Evolutionary conservation across 352 stramenopile genomes (phyloP).

Genomic region (Phytophthora pluvialis): DNA sequence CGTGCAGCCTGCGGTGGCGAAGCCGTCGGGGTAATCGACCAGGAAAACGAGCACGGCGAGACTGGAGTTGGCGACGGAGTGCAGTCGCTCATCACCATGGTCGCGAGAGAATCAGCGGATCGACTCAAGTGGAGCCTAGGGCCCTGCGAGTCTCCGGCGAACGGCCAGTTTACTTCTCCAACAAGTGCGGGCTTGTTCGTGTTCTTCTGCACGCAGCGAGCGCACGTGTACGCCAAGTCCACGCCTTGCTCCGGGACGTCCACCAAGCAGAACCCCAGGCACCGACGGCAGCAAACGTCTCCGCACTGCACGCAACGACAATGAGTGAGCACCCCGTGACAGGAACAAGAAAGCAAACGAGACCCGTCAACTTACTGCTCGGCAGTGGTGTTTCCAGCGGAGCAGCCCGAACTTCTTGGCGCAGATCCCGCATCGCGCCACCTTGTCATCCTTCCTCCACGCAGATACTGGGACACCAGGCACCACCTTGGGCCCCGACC

Average conservation of each 20-base stretch:
- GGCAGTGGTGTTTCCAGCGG: conserved; percentile 72
- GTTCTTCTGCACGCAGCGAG: conserved; percentile 64
- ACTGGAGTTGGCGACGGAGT: conserved; percentile 22
- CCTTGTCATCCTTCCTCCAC: conserved; percentile 63
- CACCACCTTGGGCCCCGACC: conserved; percentile 46
- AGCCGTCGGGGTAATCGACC: conserved; percentile 42
- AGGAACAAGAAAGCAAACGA: not conserved
- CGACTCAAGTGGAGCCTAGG: conserved; percentile 29
- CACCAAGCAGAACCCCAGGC: conserved; percentile 73
- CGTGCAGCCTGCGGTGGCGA: conserved; percentile 33
- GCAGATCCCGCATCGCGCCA: conserved; percentile 62
- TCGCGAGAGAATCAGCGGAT: conserved; percentile 32
- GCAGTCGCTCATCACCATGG: conserved; percentile 32
- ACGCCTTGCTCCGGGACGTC: conserved; percentile 67
- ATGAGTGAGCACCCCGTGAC: conserved; percentile 21
- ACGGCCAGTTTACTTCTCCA: conserved; percentile 53
- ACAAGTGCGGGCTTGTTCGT: conserved; percentile 51
- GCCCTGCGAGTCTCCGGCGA: conserved; percentile 41
- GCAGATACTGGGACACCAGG: conserved; percentile 51
- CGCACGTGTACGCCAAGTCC: conserved; percentile 72
- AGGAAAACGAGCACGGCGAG: conserved; percentile 45
- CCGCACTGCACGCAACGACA: conserved; percentile 53
- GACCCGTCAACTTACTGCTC: conserved; percentile 49
- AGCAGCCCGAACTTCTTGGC: conserved; percentile 71
- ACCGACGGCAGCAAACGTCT: conserved; percentile 73